Evolutionary conservation across 306 rosid genomes (phyloP), one percentile per base, ranked within the genome.

Genomic region (Ochetophila trinervis): DNA sequence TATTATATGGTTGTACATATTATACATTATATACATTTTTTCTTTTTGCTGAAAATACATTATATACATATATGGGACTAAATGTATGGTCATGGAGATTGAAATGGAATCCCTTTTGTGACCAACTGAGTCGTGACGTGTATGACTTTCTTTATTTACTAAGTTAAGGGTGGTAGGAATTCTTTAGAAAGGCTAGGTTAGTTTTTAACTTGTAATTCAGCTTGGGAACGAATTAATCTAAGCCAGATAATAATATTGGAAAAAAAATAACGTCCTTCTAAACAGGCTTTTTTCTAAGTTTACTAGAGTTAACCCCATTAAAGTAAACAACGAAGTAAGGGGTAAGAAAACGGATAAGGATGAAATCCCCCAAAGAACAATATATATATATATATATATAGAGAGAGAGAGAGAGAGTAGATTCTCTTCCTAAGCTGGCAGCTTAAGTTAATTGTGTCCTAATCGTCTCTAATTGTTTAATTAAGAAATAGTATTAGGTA

Each of bases 311-410:
- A 67, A 58, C 62, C 56, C 30, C 48, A 65, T 66, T 59, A 63
- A 66, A 82, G 80, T 60, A 64, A 57, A 65, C 73, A 63, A 63
- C 67, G 65, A 63, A 58, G 44, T 21, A 37, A 15, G 16, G 18
- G 71, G 79, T 75, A 63, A 53, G 65, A 49, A 17, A 49, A 17
- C 52, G 88, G 95, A 90, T 87, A 87, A 90, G 91, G 90, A 90
- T 78, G 83, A 80, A 78, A 64, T 21, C 2, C 10, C 13, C 14
- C 45, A 9, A 40, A 12, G 13, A 40, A 40, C 45, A 8, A 27
- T 27, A 2, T 1, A 34, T 24, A 40, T 8, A 44, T 55, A 44
- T 51, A 53, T 53, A 67, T 62, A 67, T 51, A 49, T 55, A 57
- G 63, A 76, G 42, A 42, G 65, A 70, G 59, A 57, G 78, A 48